phyloP scores from a whole-genome alignment of 2,329 filamentous ascomycete genomes.

The Periconia macrospinosa region DNA sequence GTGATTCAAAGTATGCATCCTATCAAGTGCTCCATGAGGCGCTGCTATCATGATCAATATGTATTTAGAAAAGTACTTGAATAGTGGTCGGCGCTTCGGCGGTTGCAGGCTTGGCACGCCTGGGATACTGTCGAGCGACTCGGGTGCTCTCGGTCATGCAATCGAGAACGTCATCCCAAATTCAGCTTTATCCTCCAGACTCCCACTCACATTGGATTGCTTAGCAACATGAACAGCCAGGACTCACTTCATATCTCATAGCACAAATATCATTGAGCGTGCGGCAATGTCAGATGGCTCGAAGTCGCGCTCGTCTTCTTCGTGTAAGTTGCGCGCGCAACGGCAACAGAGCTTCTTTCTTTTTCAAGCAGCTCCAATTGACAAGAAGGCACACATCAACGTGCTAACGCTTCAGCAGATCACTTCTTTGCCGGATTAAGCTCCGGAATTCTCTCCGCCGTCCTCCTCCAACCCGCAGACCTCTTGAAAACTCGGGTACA shows the following conservation, averaged over 20 bases:
- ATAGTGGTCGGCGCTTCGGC: not conserved
- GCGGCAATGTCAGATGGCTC: slow-evolving; percentile 56
- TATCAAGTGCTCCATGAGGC: not conserved
- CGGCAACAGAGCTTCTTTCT: not conserved
- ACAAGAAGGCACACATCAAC: not conserved
- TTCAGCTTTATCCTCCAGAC: not conserved
- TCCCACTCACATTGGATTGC: not conserved
- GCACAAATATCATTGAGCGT: slow-evolving; percentile 25
- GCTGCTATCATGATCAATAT: too few relatives aligned
- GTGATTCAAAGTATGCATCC: too few relatives aligned
- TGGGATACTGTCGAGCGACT: not conserved
- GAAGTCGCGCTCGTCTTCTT: slow-evolving; percentile 53
- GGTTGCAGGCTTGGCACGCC: not conserved
- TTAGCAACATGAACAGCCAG: slow-evolving; percentile 14
- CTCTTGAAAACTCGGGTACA: slow-evolving; percentile 96
- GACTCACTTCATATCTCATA: slow-evolving; percentile 15
- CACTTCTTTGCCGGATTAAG: slow-evolving; percentile 88
- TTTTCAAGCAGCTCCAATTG: too few relatives aligned
- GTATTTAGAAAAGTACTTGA: too few relatives aligned
- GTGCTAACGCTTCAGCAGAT: slow-evolving; percentile 41
- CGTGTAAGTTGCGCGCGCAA: slow-evolving; percentile 41
- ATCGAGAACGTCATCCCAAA: not conserved
- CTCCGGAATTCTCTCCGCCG: slow-evolving; percentile 84
- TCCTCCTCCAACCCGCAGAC: slow-evolving; percentile 91
- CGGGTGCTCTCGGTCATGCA: not conserved